phyloP scores from a whole-genome alignment of 768 basidiomycete genomes.

The Heimioporus sp. region DNA sequence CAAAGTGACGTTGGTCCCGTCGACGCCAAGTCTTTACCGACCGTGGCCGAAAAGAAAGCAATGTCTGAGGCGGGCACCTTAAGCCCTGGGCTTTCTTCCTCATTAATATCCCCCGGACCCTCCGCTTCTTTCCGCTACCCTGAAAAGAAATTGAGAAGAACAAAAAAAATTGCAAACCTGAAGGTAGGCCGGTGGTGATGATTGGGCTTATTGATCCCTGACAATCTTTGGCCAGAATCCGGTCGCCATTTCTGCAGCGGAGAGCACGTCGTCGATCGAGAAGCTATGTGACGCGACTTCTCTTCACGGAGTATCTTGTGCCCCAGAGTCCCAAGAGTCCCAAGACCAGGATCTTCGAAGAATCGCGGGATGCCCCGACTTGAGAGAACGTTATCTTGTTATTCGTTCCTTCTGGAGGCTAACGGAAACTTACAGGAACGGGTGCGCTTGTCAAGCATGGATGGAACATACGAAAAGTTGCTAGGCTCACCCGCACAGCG shows the following conservation, averaged over 20 bases:
- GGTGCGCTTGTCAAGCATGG: not conserved
- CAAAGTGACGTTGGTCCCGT: not conserved
- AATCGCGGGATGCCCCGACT: not conserved
- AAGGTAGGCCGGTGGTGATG: not conserved
- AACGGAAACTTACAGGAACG: not conserved
- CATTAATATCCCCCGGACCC: not conserved
- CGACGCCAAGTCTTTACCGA: too few species aligned
- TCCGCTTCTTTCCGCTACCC: not conserved
- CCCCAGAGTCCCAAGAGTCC: not conserved
- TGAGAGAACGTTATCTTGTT: slow-evolving; percentile 1
- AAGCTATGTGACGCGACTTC: not conserved
- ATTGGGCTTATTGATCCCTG: not conserved
- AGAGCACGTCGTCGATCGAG: slow-evolving; percentile 2
- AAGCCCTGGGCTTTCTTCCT: not conserved
- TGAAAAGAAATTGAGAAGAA: not conserved
- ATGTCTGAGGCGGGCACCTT: not conserved
- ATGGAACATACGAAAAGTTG: not conserved
- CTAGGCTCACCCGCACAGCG: not conserved
- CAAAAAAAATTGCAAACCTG: not conserved
- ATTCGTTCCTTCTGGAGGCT: not conserved
- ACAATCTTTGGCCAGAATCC: slow-evolving; percentile 1
- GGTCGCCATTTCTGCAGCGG: not conserved
- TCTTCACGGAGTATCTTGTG: not conserved
- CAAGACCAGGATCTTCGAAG: slow-evolving; percentile 4
- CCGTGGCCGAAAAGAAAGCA: too few species aligned